Evolutionary conservation across 495 filamentous ascomycete species (phyloP), one percentile per base, ranked within the genome.

Genomic region (Penicillium coffeae): DNA sequence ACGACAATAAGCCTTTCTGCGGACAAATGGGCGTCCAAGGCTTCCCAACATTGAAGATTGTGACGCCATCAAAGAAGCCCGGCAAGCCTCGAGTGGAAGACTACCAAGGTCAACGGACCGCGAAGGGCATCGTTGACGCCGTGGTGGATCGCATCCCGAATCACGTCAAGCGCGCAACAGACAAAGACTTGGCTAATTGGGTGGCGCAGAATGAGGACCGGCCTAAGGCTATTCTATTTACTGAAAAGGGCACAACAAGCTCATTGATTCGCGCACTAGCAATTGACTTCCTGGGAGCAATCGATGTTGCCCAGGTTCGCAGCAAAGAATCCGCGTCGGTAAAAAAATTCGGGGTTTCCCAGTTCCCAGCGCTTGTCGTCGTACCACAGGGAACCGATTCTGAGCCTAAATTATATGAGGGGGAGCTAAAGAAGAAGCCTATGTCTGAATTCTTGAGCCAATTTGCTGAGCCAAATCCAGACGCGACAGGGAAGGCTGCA

Each of bases 1-100:
- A 97, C 34, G 74, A 75, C 43, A 99, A 99, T 75, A 97, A 97
- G 68, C 74, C 77, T 3, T 79, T 97, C 57, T 99, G 93, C 66
- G 82, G 87, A 33, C 68, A 73, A 42, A 89, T 96, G 83, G 93
- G 92, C 38, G 84, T 99, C 18, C 79, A 95, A 71, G 93, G 93
- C 35, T 99, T 96, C 75, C 93, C 93, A 2, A 97, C 93, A 1
- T 74, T 99, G 45, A 99, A 99, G 77, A 92, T 95, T 48, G 80
- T 97, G 54, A 83, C 81, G 34, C 94, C 93, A 0, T 81, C 81
- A 42, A 92, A 90, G 67, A 90, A 87, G 63, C 71, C 80, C 14
- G 88, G 89, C 42, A 89, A 86, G 63, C 92, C 94, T 1, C 74
- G 76, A 21, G 85, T 96, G 3, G 90, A 96, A 67, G 94, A 99